A percentile compares a stretch with the other conserved stretches of the same genome.
Evolutionary conservation across 306 rosid species (phyloP).

Genomic region (Senna siamea): DNA sequence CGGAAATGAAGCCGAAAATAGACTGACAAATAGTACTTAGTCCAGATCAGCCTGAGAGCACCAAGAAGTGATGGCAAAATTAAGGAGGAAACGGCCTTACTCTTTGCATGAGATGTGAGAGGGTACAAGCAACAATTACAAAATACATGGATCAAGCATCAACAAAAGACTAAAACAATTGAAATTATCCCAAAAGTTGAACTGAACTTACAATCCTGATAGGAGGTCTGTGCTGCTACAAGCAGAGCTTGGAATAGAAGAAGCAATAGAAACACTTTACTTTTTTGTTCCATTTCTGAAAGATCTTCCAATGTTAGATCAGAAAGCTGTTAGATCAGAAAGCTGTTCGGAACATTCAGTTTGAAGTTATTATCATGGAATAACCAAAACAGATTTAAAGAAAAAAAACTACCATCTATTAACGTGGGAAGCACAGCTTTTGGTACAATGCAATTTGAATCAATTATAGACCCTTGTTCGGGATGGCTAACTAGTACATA

Average conservation of each 20-base stretch:
- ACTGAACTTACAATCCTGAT: constrained; percentile 49
- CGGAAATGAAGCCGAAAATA: constrained; percentile 13
- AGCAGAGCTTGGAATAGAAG: constrained; percentile 45
- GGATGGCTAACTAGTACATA: constrained; percentile 33
- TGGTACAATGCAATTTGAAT: constrained; percentile 24
- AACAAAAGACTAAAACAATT: constrained; percentile 7
- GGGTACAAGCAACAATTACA: constrained; percentile 14
- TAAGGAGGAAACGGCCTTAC: not conserved
- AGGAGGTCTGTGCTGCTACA: constrained; percentile 45
- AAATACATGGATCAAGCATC: constrained; percentile 13
- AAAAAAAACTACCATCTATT: constrained; percentile 13
- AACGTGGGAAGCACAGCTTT: constrained; percentile 3
- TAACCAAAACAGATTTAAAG: constrained; percentile 5
- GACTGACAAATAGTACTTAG: not conserved
- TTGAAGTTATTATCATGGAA: constrained; percentile 26
- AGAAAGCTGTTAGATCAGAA: constrained; percentile 19
- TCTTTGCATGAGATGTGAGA: constrained; percentile 31
- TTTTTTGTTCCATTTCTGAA: constrained; percentile 40
- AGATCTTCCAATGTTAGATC: constrained; percentile 19
- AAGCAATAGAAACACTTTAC: constrained; percentile 44
- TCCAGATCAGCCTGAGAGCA: constrained; percentile 1
- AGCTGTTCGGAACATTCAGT: constrained; percentile 4
- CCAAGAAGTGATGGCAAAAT: constrained; percentile 15
- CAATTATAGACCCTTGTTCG: constrained; percentile 21
- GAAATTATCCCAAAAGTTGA: constrained; percentile 20